A percentile compares a stretch with the other conserved stretches of the same genome.
phyloP scores from a whole-genome alignment of 148 eudicot species.

The Mesembryanthemum crystallinum region DNA sequence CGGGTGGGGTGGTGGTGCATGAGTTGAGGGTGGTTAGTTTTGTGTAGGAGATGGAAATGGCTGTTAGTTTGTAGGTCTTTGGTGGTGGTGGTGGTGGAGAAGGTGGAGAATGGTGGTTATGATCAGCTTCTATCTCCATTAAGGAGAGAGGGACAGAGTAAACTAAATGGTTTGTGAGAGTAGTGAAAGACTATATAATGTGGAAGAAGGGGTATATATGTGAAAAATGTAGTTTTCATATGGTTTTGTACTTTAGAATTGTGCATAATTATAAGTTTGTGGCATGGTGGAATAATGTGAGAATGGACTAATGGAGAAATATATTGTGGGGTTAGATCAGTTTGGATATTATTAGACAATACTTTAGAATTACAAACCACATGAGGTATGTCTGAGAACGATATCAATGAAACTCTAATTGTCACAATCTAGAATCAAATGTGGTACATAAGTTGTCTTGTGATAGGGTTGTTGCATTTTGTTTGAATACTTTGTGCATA shows the following conservation, averaged over 20 bases:
- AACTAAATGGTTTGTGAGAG: background rate
- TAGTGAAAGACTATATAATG: too few species aligned
- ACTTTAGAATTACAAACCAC: background rate
- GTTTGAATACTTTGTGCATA: too few species aligned
- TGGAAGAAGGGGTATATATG: background rate
- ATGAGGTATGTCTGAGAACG: background rate
- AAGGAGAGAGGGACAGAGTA: constrained; percentile 15
- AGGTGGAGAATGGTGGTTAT: constrained; percentile 12
- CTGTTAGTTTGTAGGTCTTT: constrained; percentile 61
- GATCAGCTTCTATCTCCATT: constrained; percentile 26
- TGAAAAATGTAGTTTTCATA: too few species aligned
- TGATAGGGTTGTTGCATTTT: too few species aligned
- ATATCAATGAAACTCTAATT: background rate
- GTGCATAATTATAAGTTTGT: too few species aligned
- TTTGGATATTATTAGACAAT: background rate
- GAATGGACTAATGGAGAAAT: too few species aligned
- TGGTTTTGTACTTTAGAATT: too few species aligned
- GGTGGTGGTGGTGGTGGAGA: constrained; percentile 33
- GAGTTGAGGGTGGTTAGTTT: constrained; percentile 46
- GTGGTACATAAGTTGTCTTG: too few species aligned
- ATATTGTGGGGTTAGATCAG: constrained; percentile 7
- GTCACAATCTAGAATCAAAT: too few species aligned
- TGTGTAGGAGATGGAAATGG: constrained; percentile 68
- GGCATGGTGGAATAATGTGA: too few species aligned
- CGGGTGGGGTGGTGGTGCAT: constrained; percentile 49